These are phyloP conservation scores for Fusarium sp. DNA, from an alignment of 2,329 filamentous ascomycete genomes.

Conservation along the genomic window DNA sequence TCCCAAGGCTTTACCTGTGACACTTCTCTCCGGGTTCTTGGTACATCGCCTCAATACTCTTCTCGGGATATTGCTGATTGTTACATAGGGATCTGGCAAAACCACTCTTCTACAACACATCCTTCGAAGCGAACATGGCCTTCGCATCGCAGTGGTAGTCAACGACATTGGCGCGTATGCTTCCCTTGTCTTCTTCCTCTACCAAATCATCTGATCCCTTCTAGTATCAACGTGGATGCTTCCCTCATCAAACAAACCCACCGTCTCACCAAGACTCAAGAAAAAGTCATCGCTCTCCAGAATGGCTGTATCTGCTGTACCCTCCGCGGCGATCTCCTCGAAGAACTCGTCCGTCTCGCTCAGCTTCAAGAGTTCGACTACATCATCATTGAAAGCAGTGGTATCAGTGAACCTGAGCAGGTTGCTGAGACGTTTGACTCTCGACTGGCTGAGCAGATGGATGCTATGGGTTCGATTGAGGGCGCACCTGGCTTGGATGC, in stretches of 20 bases:
- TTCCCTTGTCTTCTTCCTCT: fast-evolving
- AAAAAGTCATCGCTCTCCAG: constrained; percentile 76
- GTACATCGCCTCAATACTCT: constrained; percentile 19
- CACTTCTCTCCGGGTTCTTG: constrained; percentile 54
- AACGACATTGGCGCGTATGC: constrained; percentile 76
- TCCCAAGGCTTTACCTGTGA: constrained; percentile 51
- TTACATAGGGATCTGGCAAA: constrained; percentile 73
- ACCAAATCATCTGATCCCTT: not conserved
- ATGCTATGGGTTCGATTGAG: constrained; percentile 51
- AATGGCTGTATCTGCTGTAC: constrained; percentile 85
- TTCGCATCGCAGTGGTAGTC: constrained; percentile 78
- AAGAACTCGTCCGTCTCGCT: constrained; percentile 74
- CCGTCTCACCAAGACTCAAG: constrained; percentile 68
- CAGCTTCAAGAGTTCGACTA: constrained; percentile 76
- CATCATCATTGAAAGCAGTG: constrained; percentile 78
- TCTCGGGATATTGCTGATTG: not conserved
- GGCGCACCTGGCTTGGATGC: constrained; percentile 52
- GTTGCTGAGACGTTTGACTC: constrained; percentile 80
- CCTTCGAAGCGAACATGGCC: constrained; percentile 74
- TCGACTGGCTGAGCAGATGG: constrained; percentile 64
- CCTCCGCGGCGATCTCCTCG: constrained; percentile 76
- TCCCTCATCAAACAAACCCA: constrained; percentile 69
- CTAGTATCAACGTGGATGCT: constrained; percentile 74
- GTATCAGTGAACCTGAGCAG: constrained; percentile 80
- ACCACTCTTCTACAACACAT: constrained; percentile 79